Evolutionary conservation across 352 stramenopile species (phyloP).

Genomic region (Elongisporangium senticosum): DNA sequence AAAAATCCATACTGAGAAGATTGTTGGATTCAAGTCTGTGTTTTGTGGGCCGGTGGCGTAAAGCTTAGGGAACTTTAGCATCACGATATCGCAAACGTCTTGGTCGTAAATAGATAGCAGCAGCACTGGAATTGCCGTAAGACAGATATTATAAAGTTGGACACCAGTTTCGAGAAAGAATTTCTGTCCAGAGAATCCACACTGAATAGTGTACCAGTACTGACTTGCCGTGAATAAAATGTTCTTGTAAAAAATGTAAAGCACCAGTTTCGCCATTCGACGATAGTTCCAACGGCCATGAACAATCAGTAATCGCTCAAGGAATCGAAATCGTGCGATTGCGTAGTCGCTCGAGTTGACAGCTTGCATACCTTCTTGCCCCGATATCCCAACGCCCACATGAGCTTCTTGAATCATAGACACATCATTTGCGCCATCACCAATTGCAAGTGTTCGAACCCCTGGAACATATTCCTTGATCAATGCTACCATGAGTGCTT

Average conservation of each 20-base stretch:
- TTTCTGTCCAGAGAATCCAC: conserved; percentile 76
- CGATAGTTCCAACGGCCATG: conserved; percentile 91
- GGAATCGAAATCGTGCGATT: conserved; percentile 90
- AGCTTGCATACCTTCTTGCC: conserved; percentile 90
- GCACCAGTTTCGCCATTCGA: conserved; percentile 83
- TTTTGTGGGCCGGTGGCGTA: conserved; percentile 59
- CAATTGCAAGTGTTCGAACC: conserved; percentile 83
- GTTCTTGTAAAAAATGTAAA: conserved; percentile 95
- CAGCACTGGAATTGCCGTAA: conserved; percentile 70
- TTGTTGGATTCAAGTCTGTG: conserved; percentile 55
- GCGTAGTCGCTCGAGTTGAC: conserved; percentile 93
- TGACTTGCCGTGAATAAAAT: conserved; percentile 70
- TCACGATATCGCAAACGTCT: conserved; percentile 60
- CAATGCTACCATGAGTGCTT: conserved; percentile 77
- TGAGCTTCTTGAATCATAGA: conserved; percentile 94
- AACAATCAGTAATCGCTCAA: conserved; percentile 87
- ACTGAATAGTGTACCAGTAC: conserved; percentile 75
- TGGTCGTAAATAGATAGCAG: conserved; percentile 65
- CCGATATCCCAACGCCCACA: conserved; percentile 88
- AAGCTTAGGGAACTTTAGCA: conserved; percentile 65
- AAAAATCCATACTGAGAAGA: conserved; percentile 66
- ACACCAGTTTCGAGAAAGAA: conserved; percentile 79
- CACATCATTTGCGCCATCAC: conserved; percentile 94
- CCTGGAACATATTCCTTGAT: conserved; percentile 73
- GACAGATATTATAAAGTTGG: conserved; percentile 75